Conservation (phyloP, 2,329 filamentous ascomycete genomes). For the Colletotrichum lini region DNA sequence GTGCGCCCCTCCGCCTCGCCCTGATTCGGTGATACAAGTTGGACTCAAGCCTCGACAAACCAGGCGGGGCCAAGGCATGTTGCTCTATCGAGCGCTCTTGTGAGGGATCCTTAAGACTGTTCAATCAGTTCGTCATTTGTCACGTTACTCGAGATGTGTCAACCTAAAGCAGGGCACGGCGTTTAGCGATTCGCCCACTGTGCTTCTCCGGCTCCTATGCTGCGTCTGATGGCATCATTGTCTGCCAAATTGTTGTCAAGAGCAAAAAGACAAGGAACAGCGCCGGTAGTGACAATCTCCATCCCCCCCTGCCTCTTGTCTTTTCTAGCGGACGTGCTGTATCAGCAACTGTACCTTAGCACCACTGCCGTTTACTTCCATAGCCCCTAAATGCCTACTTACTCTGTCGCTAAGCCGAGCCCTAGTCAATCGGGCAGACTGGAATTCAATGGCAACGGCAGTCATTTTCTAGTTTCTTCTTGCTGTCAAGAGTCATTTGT, state of each 20-base stretch:
- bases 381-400: no score
- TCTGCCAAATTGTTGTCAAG: background rate
- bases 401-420: no score
- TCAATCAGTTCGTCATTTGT: background rate
- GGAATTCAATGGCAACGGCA: no score
- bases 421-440: no score
- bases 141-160: background rate
- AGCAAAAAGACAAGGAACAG: background rate
- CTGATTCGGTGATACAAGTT: slow-evolving; percentile 36
- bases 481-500: no score
- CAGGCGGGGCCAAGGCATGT: background rate
- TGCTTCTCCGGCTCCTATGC: background rate
- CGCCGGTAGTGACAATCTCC: background rate
- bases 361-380: no score
- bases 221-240: background rate
- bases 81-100: background rate
- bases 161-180: background rate
- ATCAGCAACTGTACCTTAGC: no score
- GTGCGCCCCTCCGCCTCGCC: slow-evolving; percentile 25
- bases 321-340: no score
- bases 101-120: no score
- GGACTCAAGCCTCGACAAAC: slow-evolving; percentile 2
- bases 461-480: no score
- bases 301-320: no score
- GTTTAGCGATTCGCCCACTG: background rate